A percentile compares a stretch with the other conserved stretches of the same genome.
Evolutionary conservation across 495 filamentous ascomycete genomes (phyloP).

Genomic region (Penicillium robsamsonii): DNA sequence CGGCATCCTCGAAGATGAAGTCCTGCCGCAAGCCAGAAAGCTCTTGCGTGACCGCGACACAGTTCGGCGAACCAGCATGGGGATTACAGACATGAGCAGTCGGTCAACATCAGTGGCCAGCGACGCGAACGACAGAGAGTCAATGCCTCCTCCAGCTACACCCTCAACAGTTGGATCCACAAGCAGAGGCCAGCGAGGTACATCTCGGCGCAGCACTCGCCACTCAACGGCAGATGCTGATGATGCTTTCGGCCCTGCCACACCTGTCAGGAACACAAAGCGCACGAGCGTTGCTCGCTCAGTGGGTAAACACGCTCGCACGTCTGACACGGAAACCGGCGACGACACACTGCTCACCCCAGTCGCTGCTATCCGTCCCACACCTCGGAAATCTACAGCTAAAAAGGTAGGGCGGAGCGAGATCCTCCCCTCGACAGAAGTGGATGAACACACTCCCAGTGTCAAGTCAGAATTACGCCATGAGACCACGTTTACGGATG

Average conservation of each 20-base stretch:
- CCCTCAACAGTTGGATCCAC: constrained; percentile 45
- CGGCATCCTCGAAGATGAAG: constrained; percentile 73
- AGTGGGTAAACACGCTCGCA: constrained; percentile 54
- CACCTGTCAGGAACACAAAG: constrained; percentile 29
- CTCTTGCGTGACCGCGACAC: constrained; percentile 70
- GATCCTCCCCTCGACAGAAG: constrained; percentile 46
- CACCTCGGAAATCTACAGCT: constrained; percentile 43
- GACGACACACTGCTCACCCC: constrained; percentile 41
- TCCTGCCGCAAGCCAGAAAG: constrained; percentile 73
- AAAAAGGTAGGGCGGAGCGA: constrained; percentile 57
- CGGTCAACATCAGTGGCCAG: constrained; percentile 49
- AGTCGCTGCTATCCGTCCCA: constrained; percentile 25
- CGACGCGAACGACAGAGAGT: constrained; percentile 44
- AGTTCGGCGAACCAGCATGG: constrained; percentile 75
- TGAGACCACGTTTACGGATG: constrained; percentile 70
- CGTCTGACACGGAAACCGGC: constrained; percentile 49
- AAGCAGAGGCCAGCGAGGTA: constrained; percentile 41
- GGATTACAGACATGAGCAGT: constrained; percentile 77
- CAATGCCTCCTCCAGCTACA: constrained; percentile 47
- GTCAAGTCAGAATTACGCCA: constrained; percentile 39
- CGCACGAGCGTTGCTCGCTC: constrained; percentile 34
- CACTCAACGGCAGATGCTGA: constrained; percentile 39
- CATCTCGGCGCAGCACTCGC: constrained; percentile 40
- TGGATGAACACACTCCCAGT: constrained; percentile 33
- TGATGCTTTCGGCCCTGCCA: constrained; percentile 31